Percentiles rank a stretch among this genome's conserved stretches.
Evolutionary conservation across 495 filamentous ascomycete species (phyloP).

Genomic region (Chaetomium tenue): DNA sequence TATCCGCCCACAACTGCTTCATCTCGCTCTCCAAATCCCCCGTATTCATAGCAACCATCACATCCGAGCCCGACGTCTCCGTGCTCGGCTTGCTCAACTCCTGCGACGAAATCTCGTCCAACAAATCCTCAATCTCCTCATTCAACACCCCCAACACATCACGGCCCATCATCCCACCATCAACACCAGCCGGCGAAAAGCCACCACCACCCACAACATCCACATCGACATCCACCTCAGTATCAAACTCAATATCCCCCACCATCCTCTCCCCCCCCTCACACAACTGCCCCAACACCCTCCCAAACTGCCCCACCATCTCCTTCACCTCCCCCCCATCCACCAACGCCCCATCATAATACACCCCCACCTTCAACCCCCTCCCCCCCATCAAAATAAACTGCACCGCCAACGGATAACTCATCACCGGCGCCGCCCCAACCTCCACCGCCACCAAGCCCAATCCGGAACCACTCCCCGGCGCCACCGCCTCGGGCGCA

Average conservation of each 20-base stretch:
- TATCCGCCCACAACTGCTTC: conserved; percentile 21
- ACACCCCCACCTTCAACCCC: conserved; percentile 11
- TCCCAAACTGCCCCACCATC: conserved; percentile 11
- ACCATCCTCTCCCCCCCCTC: conserved; percentile 1
- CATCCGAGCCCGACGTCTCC: conserved; percentile 5
- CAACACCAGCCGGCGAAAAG: not conserved
- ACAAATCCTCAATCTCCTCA: conserved; percentile 12
- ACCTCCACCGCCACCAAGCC: conserved; percentile 7
- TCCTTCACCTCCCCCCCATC: conserved; percentile 8
- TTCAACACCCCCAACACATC: conserved; percentile 10
- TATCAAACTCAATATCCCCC: conserved; percentile 5
- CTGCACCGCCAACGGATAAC: conserved; percentile 15
- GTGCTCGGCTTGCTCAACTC: conserved; percentile 16
- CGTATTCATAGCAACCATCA: not conserved
- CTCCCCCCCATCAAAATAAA: conserved; percentile 8
- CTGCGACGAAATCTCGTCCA: conserved; percentile 19
- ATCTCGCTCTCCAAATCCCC: conserved; percentile 16
- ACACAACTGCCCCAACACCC: conserved; percentile 13
- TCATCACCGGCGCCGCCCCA: conserved; percentile 9
- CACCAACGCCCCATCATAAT: conserved; percentile 10
- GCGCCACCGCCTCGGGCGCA: conserved; percentile 9
- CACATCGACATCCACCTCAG: conserved; percentile 6
- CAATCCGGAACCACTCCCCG: not conserved
- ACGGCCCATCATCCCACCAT: not conserved
- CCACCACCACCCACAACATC: not conserved